Conservation (phyloP, 2,329 filamentous ascomycete genomes). For the Dichotomopilus funicola region DNA sequence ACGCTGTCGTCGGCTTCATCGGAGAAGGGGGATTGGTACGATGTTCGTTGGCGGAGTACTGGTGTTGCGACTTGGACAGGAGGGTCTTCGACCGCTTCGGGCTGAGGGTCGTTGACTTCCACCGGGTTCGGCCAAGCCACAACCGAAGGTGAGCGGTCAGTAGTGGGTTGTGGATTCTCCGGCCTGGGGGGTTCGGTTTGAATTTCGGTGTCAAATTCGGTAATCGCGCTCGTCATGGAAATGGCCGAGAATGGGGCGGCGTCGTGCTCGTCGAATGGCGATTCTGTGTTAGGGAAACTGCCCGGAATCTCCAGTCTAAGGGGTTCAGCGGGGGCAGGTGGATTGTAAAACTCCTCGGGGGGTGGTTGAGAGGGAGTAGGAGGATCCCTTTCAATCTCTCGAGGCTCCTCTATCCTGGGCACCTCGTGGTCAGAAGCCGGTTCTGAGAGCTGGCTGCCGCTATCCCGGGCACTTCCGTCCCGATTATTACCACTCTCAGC, state of each 20-base stretch:
- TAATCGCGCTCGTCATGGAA: constrained; percentile 54
- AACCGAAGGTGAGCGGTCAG: constrained; percentile 13
- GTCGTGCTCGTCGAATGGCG: constrained; percentile 35
- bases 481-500: no score
- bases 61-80: constrained; percentile 18
- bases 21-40: constrained; percentile 47
- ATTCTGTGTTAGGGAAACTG: constrained; percentile 44
- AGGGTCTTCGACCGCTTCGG: constrained; percentile 21
- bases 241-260: constrained; percentile 51
- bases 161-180: constrained; percentile 14
- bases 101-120: constrained; percentile 12
- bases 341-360: constrained; percentile 3
- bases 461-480: not conserved
- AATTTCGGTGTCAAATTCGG: constrained; percentile 67
- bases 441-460: constrained; percentile 2
- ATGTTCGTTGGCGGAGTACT: constrained; percentile 29
- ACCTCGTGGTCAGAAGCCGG: constrained; percentile 3
- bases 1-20: constrained; percentile 36
- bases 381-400: constrained; percentile 12
- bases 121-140: constrained; percentile 4
- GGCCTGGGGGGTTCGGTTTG: constrained; percentile 50
- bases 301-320: constrained; percentile 62
- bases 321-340: constrained; percentile 42
- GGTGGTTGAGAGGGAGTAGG: constrained; percentile 7
- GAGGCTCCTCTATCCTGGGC: constrained; percentile 10